These are phyloP conservation scores for Dipodascopsis uninucleata DNA, from an alignment of 805 yeast species.

Conservation along the genomic window DNA sequence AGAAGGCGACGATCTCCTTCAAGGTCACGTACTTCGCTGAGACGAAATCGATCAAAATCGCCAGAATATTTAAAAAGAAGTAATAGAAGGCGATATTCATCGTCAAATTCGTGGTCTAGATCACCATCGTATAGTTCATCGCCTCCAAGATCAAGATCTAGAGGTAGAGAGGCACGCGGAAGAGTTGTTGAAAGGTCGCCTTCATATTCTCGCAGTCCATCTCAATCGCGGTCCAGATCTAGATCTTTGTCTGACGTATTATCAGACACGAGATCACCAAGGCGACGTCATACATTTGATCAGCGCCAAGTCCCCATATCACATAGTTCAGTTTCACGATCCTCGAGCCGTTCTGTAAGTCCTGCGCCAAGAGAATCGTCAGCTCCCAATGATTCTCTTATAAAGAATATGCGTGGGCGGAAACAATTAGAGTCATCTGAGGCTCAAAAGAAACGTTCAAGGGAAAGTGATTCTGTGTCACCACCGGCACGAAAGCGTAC, in stretches of 20 bases:
- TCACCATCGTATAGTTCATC: slow-evolving; percentile 6
- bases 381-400: background rate
- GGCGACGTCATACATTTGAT: background rate
- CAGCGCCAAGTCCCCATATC: too few relatives aligned
- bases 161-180: too few relatives aligned
- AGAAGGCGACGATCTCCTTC: too few relatives aligned
- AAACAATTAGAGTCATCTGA: background rate
- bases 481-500: background rate
- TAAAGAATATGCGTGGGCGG: background rate
- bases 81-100: background rate
- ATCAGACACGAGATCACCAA: slow-evolving; percentile 3
- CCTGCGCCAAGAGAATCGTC: slow-evolving; percentile 2
- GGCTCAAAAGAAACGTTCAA: background rate
- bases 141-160: slow-evolving; percentile 7
- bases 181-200: slow-evolving; percentile 11
- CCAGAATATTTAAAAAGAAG: too few relatives aligned
- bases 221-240: slow-evolving; percentile 1
- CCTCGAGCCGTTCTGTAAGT: background rate
- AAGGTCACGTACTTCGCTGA: too few relatives aligned
- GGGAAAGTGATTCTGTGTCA: background rate
- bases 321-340: slow-evolving; percentile 2
- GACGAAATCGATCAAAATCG: too few relatives aligned
- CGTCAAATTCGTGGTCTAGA: slow-evolving; percentile 3
- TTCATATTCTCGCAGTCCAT: slow-evolving; percentile 6
- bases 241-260: background rate